phyloP scores from a whole-genome alignment of 164 flowering plant species.

The Nelumbo lutea region DNA sequence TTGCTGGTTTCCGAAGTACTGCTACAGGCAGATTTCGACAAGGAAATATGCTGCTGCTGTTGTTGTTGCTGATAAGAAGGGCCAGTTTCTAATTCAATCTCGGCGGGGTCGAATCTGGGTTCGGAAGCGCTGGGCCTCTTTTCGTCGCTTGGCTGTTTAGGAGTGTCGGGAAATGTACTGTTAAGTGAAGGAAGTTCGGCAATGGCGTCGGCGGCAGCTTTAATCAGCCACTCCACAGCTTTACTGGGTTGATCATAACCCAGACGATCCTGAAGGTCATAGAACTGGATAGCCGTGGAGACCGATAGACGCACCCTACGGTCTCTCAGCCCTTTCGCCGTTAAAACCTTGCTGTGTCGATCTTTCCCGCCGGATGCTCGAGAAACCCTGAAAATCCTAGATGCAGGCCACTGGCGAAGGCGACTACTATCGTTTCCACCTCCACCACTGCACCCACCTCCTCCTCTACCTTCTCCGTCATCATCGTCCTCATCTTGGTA shows the following conservation, averaged over 20 bases:
- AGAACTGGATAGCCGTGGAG: constrained; percentile 74
- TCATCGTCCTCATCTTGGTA: constrained; percentile 34
- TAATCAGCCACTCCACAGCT: constrained; percentile 95
- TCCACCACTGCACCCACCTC: constrained; percentile 3
- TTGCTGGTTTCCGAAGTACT: constrained; percentile 91
- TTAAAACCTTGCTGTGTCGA: constrained; percentile 74
- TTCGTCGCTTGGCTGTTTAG: constrained; percentile 50
- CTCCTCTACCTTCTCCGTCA: constrained; percentile 26
- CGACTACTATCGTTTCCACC: constrained; percentile 19
- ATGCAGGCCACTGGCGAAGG: constrained; percentile 55
- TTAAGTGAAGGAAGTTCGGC: constrained; percentile 80
- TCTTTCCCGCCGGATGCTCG: constrained; percentile 91
- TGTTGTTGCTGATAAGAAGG: constrained; percentile 26
- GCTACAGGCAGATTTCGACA: constrained; percentile 65
- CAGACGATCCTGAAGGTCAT: constrained; percentile 78
- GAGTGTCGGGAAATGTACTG: constrained; percentile 48
- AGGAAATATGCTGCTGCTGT: constrained; percentile 36
- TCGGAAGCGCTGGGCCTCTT: constrained; percentile 25
- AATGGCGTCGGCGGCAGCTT: constrained; percentile 75
- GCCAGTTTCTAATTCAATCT: constrained; percentile 33
- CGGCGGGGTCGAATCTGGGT: constrained; percentile 31
- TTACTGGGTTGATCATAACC: constrained; percentile 94
- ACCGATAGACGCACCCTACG: constrained; percentile 74
- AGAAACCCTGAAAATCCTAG: constrained; percentile 87
- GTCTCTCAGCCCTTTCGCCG: constrained; percentile 69